phyloP scores from a whole-genome alignment of 176 grass and related monocot species.

The Urochloa ruziziensis region DNA sequence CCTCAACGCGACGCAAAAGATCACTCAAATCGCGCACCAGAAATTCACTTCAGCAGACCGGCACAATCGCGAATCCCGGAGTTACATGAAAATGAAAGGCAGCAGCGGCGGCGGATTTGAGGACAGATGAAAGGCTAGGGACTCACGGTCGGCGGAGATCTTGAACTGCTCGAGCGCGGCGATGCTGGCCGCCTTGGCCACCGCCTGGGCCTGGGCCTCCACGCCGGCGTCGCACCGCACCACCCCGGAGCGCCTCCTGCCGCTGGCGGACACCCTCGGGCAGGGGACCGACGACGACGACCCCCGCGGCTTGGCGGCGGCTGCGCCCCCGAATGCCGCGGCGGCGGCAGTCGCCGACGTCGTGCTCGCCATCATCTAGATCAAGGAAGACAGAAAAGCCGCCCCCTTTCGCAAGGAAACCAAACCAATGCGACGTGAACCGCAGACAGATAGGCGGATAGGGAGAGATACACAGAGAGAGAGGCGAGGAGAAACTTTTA shows the following conservation, averaged over 20 bases:
- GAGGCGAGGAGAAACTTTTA: slow-evolving; percentile 5
- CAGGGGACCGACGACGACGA: background rate
- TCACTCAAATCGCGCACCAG: background rate
- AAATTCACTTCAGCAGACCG: background rate
- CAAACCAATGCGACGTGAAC: no score
- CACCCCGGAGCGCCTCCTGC: no score
- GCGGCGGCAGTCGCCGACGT: no score
- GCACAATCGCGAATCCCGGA: background rate
- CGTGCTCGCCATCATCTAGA: no score
- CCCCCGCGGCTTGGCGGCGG: slow-evolving; percentile 28
- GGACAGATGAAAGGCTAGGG: background rate
- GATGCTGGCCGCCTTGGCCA: slow-evolving; percentile 55
- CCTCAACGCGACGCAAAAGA: background rate
- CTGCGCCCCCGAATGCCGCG: no score
- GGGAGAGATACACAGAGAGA: no score
- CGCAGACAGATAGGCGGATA: no score
- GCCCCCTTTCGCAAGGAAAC: background rate
- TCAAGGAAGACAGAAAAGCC: background rate
- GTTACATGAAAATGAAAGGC: background rate
- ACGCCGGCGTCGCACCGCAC: no score
- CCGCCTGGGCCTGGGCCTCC: no score
- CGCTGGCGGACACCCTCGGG: slow-evolving; percentile 34
- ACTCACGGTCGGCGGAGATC: slow-evolving; percentile 95
- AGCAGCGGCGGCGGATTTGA: slow-evolving; percentile 3
- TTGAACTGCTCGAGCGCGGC: slow-evolving; percentile 94